Percentiles rank a stretch among this genome's conserved stretches.
These are phyloP conservation scores for Chytridium lagenaria DNA, from an alignment of 371 early-diverging fungal species.

Conservation along the genomic window DNA sequence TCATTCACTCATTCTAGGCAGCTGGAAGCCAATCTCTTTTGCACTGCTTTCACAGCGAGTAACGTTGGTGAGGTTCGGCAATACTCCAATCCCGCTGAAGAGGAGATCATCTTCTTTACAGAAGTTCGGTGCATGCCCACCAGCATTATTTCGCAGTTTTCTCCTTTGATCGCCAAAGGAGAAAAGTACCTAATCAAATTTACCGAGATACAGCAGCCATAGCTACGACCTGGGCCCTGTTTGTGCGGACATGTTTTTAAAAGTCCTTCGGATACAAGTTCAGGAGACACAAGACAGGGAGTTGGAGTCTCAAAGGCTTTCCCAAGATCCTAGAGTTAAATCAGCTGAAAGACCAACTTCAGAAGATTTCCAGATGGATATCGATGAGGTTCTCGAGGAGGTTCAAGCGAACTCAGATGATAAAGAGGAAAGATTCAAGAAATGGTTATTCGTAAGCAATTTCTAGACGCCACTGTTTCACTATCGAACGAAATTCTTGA, in stretches of 20 bases:
- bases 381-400: neutral
- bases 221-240: too few relatives aligned
- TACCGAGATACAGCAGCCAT: too few relatives aligned
- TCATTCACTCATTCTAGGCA: conserved; percentile 48
- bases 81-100: conserved; percentile 57
- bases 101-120: conserved; percentile 55
- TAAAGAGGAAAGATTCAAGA: too few relatives aligned
- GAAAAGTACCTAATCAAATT: too few relatives aligned
- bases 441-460: too few relatives aligned
- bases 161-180: too few relatives aligned
- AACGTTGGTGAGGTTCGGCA: conserved; percentile 45
- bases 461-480: too few relatives aligned
- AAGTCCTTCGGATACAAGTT: conserved; percentile 33
- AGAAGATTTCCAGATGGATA: neutral
- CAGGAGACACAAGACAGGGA: conserved; percentile 55
- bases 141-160: conserved; percentile 56
- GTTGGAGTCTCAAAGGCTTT: too few relatives aligned
- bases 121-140: conserved; percentile 24
- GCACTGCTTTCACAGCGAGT: conserved; percentile 68
- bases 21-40: conserved; percentile 71
- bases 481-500: too few relatives aligned
- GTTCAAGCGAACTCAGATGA: too few relatives aligned
- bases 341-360: too few relatives aligned
- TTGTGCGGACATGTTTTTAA: too few relatives aligned
- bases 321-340: conserved; percentile 35